phyloP scores from a whole-genome alignment of 2,329 filamentous ascomycete species.

The Penicillium sumatraense region DNA sequence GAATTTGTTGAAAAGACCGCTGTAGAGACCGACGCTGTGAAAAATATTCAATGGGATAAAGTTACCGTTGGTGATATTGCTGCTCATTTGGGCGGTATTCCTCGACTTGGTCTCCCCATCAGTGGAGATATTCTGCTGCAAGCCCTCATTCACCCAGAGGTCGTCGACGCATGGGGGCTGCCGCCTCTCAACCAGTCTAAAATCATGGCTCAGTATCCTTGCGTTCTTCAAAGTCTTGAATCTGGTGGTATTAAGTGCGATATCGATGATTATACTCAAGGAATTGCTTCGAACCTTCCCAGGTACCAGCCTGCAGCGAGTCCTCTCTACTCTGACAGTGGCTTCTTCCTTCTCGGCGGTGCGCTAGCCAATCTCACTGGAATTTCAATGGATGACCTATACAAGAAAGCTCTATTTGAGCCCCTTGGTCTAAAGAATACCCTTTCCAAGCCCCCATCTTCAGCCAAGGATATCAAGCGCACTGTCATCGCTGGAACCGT shows the following conservation, averaged over 20 bases:
- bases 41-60: constrained; percentile 51
- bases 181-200: constrained; percentile 34
- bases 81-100: constrained; percentile 52
- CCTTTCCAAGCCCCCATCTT: constrained; percentile 39
- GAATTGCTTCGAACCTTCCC: constrained; percentile 40
- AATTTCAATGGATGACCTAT: constrained; percentile 45
- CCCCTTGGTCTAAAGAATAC: constrained; percentile 51
- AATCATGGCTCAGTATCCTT: constrained; percentile 10
- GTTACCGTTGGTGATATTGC: constrained; percentile 54
- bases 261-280: constrained; percentile 32
- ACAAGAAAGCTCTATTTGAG: constrained; percentile 48
- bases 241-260: constrained; percentile 17
- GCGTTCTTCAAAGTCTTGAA: neutral
- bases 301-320: constrained; percentile 50
- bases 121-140: constrained; percentile 1
- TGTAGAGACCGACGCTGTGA: neutral
- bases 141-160: constrained; percentile 1
- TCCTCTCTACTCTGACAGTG: constrained; percentile 57
- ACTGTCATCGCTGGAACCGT: constrained; percentile 21
- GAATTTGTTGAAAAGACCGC: constrained; percentile 25
- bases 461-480: constrained; percentile 15
- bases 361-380: constrained; percentile 53
- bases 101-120: constrained; percentile 32
- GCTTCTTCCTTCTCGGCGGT: constrained; percentile 43
- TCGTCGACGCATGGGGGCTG: constrained; percentile 32